These are phyloP conservation scores for Cryptococcus floricola DNA, from an alignment of 1,284 basidiomycete species.

Conservation along the genomic window DNA sequence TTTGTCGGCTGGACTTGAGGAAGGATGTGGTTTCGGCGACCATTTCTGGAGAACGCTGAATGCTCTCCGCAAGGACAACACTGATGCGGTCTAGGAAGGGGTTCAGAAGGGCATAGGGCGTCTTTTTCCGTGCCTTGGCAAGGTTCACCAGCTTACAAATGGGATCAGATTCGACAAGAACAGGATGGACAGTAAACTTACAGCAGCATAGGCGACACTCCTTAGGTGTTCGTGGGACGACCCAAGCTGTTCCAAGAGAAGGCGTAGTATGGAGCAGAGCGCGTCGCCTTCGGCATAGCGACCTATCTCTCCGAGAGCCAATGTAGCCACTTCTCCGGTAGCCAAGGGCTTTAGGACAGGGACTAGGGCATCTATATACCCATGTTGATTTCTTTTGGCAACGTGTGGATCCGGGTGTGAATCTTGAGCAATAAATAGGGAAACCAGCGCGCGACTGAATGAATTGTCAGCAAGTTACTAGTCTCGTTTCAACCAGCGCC, in stretches of 20 bases:
- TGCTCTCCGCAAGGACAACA: constrained; percentile 61
- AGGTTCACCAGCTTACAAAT: constrained; percentile 56
- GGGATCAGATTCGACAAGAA: background rate
- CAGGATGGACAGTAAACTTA: constrained; percentile 34
- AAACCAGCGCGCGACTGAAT: constrained; percentile 13
- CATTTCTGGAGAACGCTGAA: constrained; percentile 57
- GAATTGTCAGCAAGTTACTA: background rate
- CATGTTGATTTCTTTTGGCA: constrained; percentile 9
- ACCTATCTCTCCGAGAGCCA: constrained; percentile 31
- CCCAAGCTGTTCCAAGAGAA: constrained; percentile 66
- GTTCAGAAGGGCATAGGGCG: constrained; percentile 64
- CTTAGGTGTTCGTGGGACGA: constrained; percentile 63
- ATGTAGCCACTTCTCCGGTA: constrained; percentile 23
- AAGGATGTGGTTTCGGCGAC: constrained; percentile 41
- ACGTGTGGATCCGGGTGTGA: constrained; percentile 8
- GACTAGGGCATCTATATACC: constrained; percentile 2
- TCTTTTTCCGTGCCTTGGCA: constrained; percentile 56
- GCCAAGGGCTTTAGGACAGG: background rate
- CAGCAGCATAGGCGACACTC: constrained; percentile 67
- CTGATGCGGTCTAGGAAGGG: constrained; percentile 69
- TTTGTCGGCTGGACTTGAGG: constrained; percentile 44
- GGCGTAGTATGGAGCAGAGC: constrained; percentile 60
- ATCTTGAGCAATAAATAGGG: constrained; percentile 12
- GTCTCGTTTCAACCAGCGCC: background rate
- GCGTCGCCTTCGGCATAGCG: constrained; percentile 57